Base-by-base conservation (phyloP, 1,284 basidiomycete genomes). In the Ceratobasidium papillatum region DNA sequence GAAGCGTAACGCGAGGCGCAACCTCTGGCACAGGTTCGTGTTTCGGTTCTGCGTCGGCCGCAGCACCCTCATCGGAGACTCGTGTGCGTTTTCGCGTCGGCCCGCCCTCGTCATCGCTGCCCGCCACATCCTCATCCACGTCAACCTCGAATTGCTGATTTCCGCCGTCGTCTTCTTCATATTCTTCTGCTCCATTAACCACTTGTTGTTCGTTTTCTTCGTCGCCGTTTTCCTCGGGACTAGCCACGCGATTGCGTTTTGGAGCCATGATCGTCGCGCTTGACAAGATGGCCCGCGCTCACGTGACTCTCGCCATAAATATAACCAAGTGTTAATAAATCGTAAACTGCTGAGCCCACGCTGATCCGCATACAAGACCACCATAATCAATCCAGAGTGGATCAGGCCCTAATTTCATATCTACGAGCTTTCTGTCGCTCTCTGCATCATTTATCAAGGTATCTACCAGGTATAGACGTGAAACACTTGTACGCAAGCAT, bases 191-290 rank as follows among this genome's bases (percentile, higher is more conserved):
- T 9, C 1, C 61, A 1, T 59, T 36, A 9, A 49, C 54, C 5
- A 22, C 1, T 71, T 75, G 49, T n/a, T 72, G 59, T 19, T 25
- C 41, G 34, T n/a, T 51, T 22, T 69, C 74, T n/a, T 66, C 68
- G 12, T 74, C 61, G 43, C 73, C 74, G 32, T 74, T 69, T 32
- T 74, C 71, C 43, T 76, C 64, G 64, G 56, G 77, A 54, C 59
- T 49, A 54, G 51, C 62, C 65, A 68, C 74, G 34, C 72, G 36
- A 36, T 64, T 43, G 32, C 41, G 43, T 74, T 68, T 65, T 61
- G 68, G 68, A 71, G 68, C 68, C 68, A 71, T 71, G 61, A 61
- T 61, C 51, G 68, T 80, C 79, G 12, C 78, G 80, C 75, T 32
- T 80, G 79, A 27, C 69, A 11, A 59, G 65, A 66, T 59, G 8